A percentile compares a stretch with the other conserved stretches of the same genome.
phyloP scores from a whole-genome alignment of 306 rosid species.

The Lupinus albus region DNA sequence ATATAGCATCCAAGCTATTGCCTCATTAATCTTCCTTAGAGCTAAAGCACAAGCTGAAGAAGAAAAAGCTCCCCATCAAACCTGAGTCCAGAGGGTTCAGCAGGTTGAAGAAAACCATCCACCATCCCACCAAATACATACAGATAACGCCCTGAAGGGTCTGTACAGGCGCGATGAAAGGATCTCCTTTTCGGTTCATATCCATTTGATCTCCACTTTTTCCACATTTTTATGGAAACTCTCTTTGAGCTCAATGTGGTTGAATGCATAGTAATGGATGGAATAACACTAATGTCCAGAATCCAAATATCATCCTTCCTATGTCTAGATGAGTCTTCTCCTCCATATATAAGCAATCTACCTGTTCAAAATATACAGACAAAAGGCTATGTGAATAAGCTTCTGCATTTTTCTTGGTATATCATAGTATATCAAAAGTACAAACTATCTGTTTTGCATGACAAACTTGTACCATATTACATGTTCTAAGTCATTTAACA shows the following conservation, averaged over 20 bases:
- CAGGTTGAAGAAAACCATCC: slow-evolving; percentile 59
- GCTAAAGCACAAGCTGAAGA: slow-evolving; percentile 73
- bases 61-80: slow-evolving; percentile 83
- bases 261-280: slow-evolving; percentile 45
- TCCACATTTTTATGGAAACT: slow-evolving; percentile 67
- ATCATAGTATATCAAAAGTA: no score
- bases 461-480: no score
- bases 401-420: no score
- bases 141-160: slow-evolving; percentile 61
- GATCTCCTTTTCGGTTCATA: slow-evolving; percentile 56
- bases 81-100: slow-evolving; percentile 57
- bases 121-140: slow-evolving; percentile 93
- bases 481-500: no score
- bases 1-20: neutral
- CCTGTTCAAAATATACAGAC: no score
- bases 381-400: no score
- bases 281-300: slow-evolving; percentile 63
- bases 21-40: slow-evolving; percentile 36
- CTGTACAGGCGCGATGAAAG: slow-evolving; percentile 83
- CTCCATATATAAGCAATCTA: slow-evolving; percentile 77
- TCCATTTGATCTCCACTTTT: slow-evolving; percentile 56
- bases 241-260: slow-evolving; percentile 45
- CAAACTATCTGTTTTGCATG: no score
- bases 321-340: slow-evolving; percentile 77
- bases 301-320: slow-evolving; percentile 85